phyloP scores from a whole-genome alignment of 75 land plant genomes.

The Pinus albicaulis region DNA sequence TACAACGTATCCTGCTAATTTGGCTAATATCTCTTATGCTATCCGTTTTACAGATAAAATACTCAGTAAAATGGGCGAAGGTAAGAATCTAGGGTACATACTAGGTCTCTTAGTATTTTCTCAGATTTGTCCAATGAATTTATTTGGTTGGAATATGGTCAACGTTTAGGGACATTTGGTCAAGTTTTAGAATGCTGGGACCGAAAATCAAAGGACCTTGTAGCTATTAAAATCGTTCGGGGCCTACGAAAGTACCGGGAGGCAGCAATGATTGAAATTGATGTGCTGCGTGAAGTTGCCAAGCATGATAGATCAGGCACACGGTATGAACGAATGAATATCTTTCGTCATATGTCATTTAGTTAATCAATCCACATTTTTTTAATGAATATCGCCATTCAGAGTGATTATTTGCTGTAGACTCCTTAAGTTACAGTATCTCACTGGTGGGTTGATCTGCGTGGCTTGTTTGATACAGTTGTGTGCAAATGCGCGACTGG shows the following conservation, averaged over 20 bases:
- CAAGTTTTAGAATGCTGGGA: slow-evolving; percentile 94
- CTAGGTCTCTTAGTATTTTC: no score
- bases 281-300: slow-evolving; percentile 61
- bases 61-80: slow-evolving; percentile 2
- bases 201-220: slow-evolving; percentile 68
- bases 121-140: neutral
- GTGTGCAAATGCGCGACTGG: slow-evolving; percentile 44
- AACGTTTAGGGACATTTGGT: slow-evolving; percentile 83
- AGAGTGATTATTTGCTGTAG: no score
- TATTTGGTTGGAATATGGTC: neutral
- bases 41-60: neutral
- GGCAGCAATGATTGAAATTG: slow-evolving; percentile 88
- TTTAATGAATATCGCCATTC: neutral
- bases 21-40: neutral
- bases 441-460: neutral
- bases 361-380: neutral
- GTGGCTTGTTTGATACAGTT: slow-evolving; percentile 18
- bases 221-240: slow-evolving; percentile 80
- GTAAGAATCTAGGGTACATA: neutral
- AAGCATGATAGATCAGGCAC: slow-evolving; percentile 61
- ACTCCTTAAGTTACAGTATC: neutral
- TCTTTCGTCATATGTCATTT: neutral
- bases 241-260: slow-evolving; percentile 81
- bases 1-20: neutral
- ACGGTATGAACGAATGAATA: slow-evolving; percentile 37